These are phyloP conservation scores for Mycena filopes DNA, from an alignment of 768 basidiomycete species.

Conservation along the genomic window DNA sequence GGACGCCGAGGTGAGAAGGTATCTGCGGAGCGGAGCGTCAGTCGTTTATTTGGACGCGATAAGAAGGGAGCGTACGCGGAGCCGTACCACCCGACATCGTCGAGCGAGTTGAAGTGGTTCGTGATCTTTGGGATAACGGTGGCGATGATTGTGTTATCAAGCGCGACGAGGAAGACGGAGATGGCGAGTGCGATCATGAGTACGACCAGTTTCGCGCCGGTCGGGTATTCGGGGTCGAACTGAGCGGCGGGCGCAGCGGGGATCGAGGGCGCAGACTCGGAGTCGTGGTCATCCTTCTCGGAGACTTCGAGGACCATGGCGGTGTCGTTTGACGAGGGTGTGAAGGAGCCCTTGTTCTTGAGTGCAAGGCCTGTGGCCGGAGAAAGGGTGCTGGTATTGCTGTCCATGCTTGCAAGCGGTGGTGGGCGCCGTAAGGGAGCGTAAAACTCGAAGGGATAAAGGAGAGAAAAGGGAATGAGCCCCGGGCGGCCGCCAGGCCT, in stretches of 20 bases:
- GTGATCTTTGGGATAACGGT: conserved; percentile 20
- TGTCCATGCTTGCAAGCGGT: not conserved
- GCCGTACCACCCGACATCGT: conserved; percentile 23
- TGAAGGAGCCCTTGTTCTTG: conserved; percentile 4
- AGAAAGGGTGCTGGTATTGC: conserved; percentile 1
- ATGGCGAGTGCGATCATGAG: conserved; percentile 21
- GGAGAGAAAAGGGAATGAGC: too few species aligned
- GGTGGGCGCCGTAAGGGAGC: too few species aligned
- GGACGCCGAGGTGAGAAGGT: conserved; percentile 21
- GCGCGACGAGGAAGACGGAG: conserved; percentile 23
- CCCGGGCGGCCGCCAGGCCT: too few species aligned
- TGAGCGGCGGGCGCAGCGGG: not conserved
- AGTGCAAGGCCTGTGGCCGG: not conserved
- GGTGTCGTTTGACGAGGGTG: not conserved
- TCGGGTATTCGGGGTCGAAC: conserved; percentile 27
- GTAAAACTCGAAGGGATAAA: too few species aligned
- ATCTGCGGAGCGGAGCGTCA: conserved; percentile 4
- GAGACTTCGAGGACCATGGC: not conserved
- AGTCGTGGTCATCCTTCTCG: too few species aligned
- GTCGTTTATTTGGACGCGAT: not conserved
- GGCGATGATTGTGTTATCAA: conserved; percentile 15
- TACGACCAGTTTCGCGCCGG: conserved; percentile 9
- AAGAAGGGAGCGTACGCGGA: not conserved
- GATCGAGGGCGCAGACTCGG: not conserved
- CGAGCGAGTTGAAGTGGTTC: conserved; percentile 15